Evolutionary conservation across 441 rosid species (phyloP).

Genomic region (Gossypium schwendimanii): DNA sequence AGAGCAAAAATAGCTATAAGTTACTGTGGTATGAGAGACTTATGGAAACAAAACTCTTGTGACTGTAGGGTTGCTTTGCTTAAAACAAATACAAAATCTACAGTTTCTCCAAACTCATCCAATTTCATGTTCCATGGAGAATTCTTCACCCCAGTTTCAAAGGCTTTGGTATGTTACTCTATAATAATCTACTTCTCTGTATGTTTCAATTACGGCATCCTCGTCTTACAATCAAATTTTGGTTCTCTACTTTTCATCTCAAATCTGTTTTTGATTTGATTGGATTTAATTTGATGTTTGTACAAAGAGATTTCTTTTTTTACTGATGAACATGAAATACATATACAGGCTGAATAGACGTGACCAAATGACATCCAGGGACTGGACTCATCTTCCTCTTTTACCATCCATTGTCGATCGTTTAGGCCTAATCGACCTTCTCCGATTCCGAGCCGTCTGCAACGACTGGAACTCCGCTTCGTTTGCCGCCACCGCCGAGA

Average conservation of each 20-base stretch:
- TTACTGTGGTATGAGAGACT: not conserved
- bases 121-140: not conserved
- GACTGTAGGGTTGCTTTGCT: not conserved
- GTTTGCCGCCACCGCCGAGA: constrained; percentile 3
- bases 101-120: not conserved
- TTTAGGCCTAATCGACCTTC: not conserved
- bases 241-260: no score
- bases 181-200: not conserved
- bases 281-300: not conserved
- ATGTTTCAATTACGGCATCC: not conserved
- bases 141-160: not conserved
- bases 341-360: not conserved
- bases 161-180: not conserved
- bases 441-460: constrained; percentile 7
- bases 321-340: not conserved
- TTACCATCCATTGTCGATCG: not conserved
- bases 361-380: not conserved
- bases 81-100: not conserved
- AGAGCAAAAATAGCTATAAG: not conserved
- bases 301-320: not conserved
- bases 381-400: not conserved
- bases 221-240: not conserved
- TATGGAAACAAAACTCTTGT: not conserved
- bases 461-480: constrained; percentile 20
- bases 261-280: not conserved